These are phyloP conservation scores for Corchorus capsularis DNA, from an alignment of 345 rosid genomes.

Conservation along the genomic window DNA sequence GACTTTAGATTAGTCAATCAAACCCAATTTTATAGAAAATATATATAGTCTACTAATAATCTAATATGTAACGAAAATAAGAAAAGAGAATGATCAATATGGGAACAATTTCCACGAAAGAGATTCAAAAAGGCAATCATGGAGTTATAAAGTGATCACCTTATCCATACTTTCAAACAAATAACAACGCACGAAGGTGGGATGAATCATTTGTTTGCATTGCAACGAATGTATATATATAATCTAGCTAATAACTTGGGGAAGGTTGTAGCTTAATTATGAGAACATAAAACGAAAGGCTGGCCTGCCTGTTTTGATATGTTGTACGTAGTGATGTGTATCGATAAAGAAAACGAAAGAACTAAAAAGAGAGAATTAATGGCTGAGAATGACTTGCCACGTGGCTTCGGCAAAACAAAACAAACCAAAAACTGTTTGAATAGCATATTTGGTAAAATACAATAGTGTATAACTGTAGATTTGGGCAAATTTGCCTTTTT, in stretches of 20 bases:
- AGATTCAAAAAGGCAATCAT: neutral
- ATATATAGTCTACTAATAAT: too few species aligned
- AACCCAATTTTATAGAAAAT: too few species aligned
- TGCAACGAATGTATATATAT: neutral
- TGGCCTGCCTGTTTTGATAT: too few species aligned
- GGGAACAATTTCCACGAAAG: neutral
- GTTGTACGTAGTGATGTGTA: too few species aligned
- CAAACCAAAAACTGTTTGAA: too few species aligned
- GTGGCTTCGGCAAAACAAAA: neutral
- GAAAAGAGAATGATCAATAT: too few species aligned
- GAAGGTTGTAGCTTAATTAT: neutral
- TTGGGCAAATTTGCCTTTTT: too few species aligned
- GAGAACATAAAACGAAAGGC: neutral
- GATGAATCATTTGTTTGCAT: conserved; percentile 6
- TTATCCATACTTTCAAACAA: neutral
- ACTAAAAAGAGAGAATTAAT: neutral
- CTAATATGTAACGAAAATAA: too few species aligned
- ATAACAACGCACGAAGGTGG: neutral
- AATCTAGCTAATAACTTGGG: neutral
- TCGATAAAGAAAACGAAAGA: neutral
- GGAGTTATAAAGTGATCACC: neutral
- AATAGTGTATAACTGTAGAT: too few species aligned
- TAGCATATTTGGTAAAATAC: too few species aligned
- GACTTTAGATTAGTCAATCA: too few species aligned
- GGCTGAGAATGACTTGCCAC: conserved; percentile 1